These are phyloP conservation scores for Phytopythium litorale DNA, from an alignment of 352 stramenopile species.

Conservation along the genomic window DNA sequence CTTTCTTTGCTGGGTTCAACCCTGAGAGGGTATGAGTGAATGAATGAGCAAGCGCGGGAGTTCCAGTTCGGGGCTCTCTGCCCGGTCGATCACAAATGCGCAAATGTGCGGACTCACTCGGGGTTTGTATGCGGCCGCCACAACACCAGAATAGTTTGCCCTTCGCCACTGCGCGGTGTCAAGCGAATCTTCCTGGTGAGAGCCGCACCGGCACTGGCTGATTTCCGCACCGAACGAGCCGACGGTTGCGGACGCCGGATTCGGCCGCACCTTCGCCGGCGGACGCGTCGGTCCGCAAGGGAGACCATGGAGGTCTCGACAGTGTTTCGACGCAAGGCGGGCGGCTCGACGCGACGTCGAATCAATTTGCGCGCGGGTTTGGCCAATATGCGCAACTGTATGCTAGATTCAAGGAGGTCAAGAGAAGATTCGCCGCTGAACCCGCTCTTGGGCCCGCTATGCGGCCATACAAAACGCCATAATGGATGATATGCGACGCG, in stretches of 20 bases:
- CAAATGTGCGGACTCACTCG: background rate
- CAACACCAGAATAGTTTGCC: no score
- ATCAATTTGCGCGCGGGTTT: background rate
- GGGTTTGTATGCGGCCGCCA: no score
- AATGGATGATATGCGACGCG: slow-evolving; percentile 8
- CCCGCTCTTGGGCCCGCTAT: background rate
- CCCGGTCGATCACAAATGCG: no score
- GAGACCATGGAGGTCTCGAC: background rate
- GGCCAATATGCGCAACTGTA: background rate
- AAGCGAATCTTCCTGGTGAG: no score
- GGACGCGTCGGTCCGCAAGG: no score
- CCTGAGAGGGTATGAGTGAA: no score
- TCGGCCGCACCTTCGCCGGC: no score
- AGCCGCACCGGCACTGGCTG: no score
- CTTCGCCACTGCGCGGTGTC: no score
- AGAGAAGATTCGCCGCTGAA: slow-evolving; percentile 1
- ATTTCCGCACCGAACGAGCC: no score
- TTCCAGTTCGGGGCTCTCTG: background rate
- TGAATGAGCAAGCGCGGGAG: slow-evolving; percentile 6
- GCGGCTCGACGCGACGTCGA: background rate
- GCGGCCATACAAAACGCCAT: background rate
- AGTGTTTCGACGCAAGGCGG: background rate
- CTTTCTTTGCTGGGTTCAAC: slow-evolving; percentile 2
- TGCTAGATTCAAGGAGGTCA: slow-evolving; percentile 9
- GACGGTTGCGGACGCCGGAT: no score